phyloP scores from a whole-genome alignment of 1,284 basidiomycete genomes.

The Ganoderma lingzhi region DNA sequence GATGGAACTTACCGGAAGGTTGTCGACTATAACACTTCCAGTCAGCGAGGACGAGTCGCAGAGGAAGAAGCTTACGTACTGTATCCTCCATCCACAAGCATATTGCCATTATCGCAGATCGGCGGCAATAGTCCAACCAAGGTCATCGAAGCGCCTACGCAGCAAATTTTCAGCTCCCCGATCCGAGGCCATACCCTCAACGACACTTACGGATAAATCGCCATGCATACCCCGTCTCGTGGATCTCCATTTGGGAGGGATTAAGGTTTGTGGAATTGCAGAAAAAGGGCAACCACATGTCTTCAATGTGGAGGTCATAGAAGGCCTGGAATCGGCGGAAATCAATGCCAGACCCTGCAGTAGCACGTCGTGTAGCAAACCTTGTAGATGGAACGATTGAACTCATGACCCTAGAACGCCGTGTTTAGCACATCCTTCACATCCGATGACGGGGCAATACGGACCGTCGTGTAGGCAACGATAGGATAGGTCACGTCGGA shows the following conservation, averaged over 20 bases:
- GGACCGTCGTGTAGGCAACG: constrained; percentile 96
- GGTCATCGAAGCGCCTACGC: constrained; percentile 94
- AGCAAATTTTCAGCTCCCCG: background rate
- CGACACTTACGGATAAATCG: constrained; percentile 75
- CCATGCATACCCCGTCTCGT: constrained; percentile 97
- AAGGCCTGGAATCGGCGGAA: constrained; percentile 62
- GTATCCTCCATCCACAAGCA: constrained; percentile 96
- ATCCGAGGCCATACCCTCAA: background rate
- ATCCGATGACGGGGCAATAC: constrained; percentile 38
- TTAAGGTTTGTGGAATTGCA: constrained; percentile 99
- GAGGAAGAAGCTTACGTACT: constrained; percentile 54
- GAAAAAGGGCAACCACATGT: constrained; percentile 99
- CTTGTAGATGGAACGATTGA: constrained; percentile 87
- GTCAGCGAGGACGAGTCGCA: constrained; percentile 18
- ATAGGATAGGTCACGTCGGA: constrained; percentile 98
- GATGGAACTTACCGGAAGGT: constrained; percentile 73
- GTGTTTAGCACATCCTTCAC: constrained; percentile 21
- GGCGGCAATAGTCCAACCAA: constrained; percentile 95
- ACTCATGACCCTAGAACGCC: constrained; percentile 81
- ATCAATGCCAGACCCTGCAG: constrained; percentile 16
- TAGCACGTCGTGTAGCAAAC: constrained; percentile 43
- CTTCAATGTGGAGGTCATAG: constrained; percentile 96
- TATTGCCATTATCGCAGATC: constrained; percentile 92
- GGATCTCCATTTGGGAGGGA: constrained; percentile 96
- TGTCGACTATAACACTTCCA: constrained; percentile 71